Base-by-base conservation (phyloP, 805 yeast species). In the Priceomyces melissophilus region DNA sequence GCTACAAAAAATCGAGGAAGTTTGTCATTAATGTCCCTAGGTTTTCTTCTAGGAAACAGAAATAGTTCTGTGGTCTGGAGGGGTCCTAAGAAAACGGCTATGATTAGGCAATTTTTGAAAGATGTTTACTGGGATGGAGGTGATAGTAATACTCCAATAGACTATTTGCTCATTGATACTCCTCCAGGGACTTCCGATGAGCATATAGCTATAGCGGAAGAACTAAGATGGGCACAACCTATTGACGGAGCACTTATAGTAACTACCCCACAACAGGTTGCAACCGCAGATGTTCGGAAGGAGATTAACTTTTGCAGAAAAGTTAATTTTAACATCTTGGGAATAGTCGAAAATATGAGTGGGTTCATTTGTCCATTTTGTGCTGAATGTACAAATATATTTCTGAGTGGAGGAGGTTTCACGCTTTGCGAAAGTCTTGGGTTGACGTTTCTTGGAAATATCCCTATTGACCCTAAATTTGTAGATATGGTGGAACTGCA, bases 171-270 rank as follows among this genome's bases (percentile, higher is more conserved):
- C 26, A 89, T 93, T 4, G 99, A 93, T 59, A 93, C 99, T 0
- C 99, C 99, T 1, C 99, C 99, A 0, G 99, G 99, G 0, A 93
- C 99, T 0, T 85, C 96, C 0, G 99, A 93, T 62, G 99, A 93
- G 60, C 99, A 93, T 60, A 93, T 93, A 30, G 89, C 96, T 3
- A 84, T 95, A 30, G 97, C 97, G 4, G 98, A 93, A 57, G 95
- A 89, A 60, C 71, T 93, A 31, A 65, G 84, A 42, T 75, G 65
- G 57, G 81, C 81, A 1, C 72, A 73, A 20, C 88, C 91, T 2
- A 54, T 68, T 3, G 96, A 88, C 52, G 98, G 98, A 0, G 96
- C 96, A 1, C 82, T 93, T 0, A 78, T 93, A 2, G 99, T 93
- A 5, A 93, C 99, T 0, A 93, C 99, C 0, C 99, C 99, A 1